phyloP scores from a whole-genome alignment of 306 rosid species.

The Elaeagnus macrophylla region DNA sequence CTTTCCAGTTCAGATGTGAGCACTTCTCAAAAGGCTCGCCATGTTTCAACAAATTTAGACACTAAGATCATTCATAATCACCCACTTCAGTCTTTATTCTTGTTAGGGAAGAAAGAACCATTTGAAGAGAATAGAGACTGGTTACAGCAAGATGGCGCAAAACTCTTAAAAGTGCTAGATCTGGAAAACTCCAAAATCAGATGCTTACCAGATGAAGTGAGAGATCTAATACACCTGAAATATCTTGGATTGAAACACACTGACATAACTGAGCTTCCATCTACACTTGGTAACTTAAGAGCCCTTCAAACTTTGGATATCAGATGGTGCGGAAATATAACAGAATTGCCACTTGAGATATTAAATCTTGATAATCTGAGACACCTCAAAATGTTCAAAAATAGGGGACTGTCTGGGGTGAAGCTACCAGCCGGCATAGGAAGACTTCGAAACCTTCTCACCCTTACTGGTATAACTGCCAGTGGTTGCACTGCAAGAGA shows the following conservation, averaged over 20 bases:
- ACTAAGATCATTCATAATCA: constrained; percentile 1
- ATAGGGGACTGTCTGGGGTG: constrained; percentile 5
- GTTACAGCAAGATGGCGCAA: not conserved
- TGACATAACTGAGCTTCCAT: constrained; percentile 19
- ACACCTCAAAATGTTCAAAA: constrained; percentile 23
- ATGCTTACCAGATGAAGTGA: constrained; percentile 17
- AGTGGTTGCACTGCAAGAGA: constrained; percentile 20
- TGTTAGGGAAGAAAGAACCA: constrained; percentile 3
- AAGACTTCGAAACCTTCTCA: constrained; percentile 13
- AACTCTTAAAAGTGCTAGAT: constrained; percentile 18
- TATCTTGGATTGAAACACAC: constrained; percentile 21
- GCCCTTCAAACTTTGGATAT: constrained; percentile 21
- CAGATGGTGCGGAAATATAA: constrained; percentile 17
- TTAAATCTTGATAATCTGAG: constrained; percentile 16
- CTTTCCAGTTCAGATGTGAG: not conserved
- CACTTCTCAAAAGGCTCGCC: not conserved
- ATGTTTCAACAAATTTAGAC: constrained; percentile 9
- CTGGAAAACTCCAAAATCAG: constrained; percentile 13
- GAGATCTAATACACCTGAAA: constrained; percentile 2
- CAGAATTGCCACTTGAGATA: constrained; percentile 3
- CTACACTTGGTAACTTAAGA: constrained; percentile 3
- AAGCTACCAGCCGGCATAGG: constrained; percentile 20
- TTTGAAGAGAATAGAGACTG: constrained; percentile 10
- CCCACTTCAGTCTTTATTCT: constrained; percentile 15
- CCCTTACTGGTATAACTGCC: constrained; percentile 15